Conservation (phyloP, 371 early-diverging fungal genomes). For the Lichtheimia ramosa region DNA sequence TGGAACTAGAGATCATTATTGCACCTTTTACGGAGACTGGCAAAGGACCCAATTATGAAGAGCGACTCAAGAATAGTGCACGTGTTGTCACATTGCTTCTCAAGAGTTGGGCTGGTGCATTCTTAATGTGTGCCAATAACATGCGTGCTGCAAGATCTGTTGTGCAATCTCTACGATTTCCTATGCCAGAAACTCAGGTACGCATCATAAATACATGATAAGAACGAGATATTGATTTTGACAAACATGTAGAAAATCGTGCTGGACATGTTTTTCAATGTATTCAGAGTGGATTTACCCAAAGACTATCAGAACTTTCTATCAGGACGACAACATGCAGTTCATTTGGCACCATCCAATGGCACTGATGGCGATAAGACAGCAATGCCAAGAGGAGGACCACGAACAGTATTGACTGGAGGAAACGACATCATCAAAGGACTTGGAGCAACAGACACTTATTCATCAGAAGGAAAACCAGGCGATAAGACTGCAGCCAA, state of each 20-base stretch:
- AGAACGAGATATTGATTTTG: not conserved
- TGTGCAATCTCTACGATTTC: slow-evolving; percentile 73
- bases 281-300: slow-evolving; percentile 72
- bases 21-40: slow-evolving; percentile 77
- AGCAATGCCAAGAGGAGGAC: slow-evolving; percentile 6
- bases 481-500: slow-evolving; percentile 20
- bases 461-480: not conserved
- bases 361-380: slow-evolving; percentile 14
- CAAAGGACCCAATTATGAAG: slow-evolving; percentile 61
- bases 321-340: slow-evolving; percentile 46
- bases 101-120: slow-evolving; percentile 79
- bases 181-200: slow-evolving; percentile 78
- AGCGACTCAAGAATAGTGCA: slow-evolving; percentile 64
- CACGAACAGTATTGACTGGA: slow-evolving; percentile 17
- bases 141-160: slow-evolving; percentile 72
- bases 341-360: slow-evolving; percentile 34
- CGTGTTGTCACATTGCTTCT: slow-evolving; percentile 63
- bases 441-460: slow-evolving; percentile 1
- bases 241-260: slow-evolving; percentile 57
- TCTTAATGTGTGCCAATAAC: slow-evolving; percentile 76
- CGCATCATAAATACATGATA: not conserved
- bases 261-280: slow-evolving; percentile 76
- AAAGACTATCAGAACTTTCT: slow-evolving; percentile 63
- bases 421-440: slow-evolving; percentile 26
- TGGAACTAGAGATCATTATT: slow-evolving; percentile 76